These are phyloP conservation scores for Chalciporus pseudorubinellus DNA, from an alignment of 768 basidiomycete genomes.

Conservation along the genomic window DNA sequence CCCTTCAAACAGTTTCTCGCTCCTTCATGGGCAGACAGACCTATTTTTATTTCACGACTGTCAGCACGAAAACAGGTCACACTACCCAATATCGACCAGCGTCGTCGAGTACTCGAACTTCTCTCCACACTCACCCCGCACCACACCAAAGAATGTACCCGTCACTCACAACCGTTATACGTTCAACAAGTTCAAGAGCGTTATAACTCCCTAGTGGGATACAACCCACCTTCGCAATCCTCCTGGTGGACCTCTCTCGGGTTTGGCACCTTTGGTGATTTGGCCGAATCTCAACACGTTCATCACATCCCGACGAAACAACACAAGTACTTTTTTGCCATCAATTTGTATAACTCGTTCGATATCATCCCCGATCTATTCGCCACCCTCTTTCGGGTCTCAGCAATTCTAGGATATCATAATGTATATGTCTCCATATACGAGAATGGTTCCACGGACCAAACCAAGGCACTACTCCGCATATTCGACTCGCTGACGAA, in stretches of 20 bases:
- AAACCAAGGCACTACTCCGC: slow-evolving; percentile 93
- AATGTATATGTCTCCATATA: slow-evolving; percentile 99
- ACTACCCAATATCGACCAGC: slow-evolving; percentile 80
- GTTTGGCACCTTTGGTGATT: slow-evolving; percentile 36
- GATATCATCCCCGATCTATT: slow-evolving; percentile 97
- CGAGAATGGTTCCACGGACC: slow-evolving; percentile 98
- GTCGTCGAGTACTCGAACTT: slow-evolving; percentile 80
- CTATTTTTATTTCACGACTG: slow-evolving; percentile 45
- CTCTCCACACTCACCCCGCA: slow-evolving; percentile 86
- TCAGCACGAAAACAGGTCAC: slow-evolving; percentile 62
- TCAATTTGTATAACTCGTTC: slow-evolving; percentile 99
- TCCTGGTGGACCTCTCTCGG: slow-evolving; percentile 61
- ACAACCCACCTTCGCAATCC: slow-evolving; percentile 53
- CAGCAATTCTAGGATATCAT: slow-evolving; percentile 90
- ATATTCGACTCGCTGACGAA: slow-evolving; percentile 93
- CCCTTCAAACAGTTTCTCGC: slow-evolving; percentile 19
- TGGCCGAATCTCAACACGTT: slow-evolving; percentile 41
- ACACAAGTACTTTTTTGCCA: slow-evolving; percentile 99
- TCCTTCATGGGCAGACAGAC: slow-evolving; percentile 55
- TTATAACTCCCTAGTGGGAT: slow-evolving; percentile 81
- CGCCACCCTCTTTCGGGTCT: slow-evolving; percentile 91
- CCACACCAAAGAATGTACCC: slow-evolving; percentile 90
- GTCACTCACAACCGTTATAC: slow-evolving; percentile 81
- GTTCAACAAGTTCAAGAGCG: slow-evolving; percentile 80
- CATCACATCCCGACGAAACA: slow-evolving; percentile 46